phyloP scores from a whole-genome alignment of 2,329 filamentous ascomycete genomes.

The Berkeleyomyces rouxiae region DNA sequence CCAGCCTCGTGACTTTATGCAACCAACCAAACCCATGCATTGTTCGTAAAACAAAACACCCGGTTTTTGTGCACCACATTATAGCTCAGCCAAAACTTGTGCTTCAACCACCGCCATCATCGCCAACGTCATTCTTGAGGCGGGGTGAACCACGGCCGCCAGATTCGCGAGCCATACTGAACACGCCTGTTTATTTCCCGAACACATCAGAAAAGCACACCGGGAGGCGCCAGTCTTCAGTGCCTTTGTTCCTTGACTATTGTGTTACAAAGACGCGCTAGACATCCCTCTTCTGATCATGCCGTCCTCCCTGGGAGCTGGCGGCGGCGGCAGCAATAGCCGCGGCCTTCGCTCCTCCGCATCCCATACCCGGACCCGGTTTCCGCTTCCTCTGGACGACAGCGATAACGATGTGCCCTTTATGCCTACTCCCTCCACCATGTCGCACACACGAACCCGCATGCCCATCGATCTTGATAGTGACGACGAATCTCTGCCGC shows the following conservation, averaged over 20 bases:
- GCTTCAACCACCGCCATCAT: background rate
- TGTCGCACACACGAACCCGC: slow-evolving; percentile 12
- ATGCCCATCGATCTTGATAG: slow-evolving; percentile 11
- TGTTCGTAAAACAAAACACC: background rate
- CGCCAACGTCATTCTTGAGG: background rate
- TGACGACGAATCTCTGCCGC: slow-evolving; percentile 9
- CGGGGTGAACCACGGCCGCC: background rate
- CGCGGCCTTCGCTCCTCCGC: slow-evolving; percentile 6
- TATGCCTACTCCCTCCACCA: slow-evolving; percentile 6
- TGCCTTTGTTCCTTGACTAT: background rate
- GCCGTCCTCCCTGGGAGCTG: slow-evolving; percentile 7
- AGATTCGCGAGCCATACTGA: too few relatives aligned
- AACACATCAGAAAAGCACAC: too few relatives aligned
- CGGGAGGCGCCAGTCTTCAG: too few relatives aligned
- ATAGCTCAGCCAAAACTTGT: background rate
- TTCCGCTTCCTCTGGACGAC: slow-evolving; percentile 10
- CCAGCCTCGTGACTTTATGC: slow-evolving; percentile 3
- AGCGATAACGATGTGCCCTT: slow-evolving; percentile 11
- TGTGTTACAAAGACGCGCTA: background rate
- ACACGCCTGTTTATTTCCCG: too few relatives aligned
- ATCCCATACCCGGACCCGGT: slow-evolving; percentile 8
- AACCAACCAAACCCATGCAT: background rate
- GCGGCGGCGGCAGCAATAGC: slow-evolving; percentile 5
- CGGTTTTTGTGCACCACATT: background rate
- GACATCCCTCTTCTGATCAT: background rate